Conservation (phyloP, 2,329 filamentous ascomycete species). For the Curvularia verruculosa region DNA sequence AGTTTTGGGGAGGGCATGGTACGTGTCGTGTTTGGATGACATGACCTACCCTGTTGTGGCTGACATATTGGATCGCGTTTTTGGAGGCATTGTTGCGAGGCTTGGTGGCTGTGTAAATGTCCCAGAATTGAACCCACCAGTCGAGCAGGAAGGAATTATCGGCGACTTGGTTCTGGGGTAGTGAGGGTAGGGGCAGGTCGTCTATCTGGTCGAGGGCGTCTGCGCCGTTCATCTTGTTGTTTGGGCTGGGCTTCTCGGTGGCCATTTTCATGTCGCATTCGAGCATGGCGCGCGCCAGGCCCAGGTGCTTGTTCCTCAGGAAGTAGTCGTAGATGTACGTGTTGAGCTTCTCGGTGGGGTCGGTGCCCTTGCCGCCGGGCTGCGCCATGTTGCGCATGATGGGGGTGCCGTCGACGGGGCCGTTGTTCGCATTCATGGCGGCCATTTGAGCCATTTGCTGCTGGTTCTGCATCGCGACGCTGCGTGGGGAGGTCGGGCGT, state of each 20-base stretch:
- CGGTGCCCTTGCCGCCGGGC: conserved; percentile 33
- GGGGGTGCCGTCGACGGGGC: conserved; percentile 67
- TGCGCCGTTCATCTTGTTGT: conserved; percentile 68
- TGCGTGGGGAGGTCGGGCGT: conserved; percentile 20
- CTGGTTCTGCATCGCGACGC: conserved; percentile 50
- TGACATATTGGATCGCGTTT: conserved; percentile 70
- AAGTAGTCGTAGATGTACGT: conserved; percentile 95
- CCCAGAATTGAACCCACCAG: conserved; percentile 98
- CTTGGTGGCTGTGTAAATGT: conserved; percentile 86
- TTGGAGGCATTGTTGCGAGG: conserved; percentile 51
- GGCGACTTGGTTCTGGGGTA: conserved; percentile 64
- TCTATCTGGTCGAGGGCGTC: conserved; percentile 82
- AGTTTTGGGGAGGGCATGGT: conserved; percentile 15
- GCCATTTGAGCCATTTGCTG: conserved; percentile 70
- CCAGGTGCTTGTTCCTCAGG: conserved; percentile 80
- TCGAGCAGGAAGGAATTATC: conserved; percentile 90
- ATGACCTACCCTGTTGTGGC: conserved; percentile 76
- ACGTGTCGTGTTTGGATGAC: not conserved
- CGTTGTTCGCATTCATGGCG: conserved; percentile 66
- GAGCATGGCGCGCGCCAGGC: conserved; percentile 72
- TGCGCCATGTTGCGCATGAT: conserved; percentile 68
- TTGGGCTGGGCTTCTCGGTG: conserved; percentile 67
- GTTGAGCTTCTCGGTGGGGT: conserved; percentile 67
- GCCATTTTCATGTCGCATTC: conserved; percentile 61
- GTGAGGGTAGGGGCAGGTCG: conserved; percentile 77